Conservation (phyloP, 345 rosid species). For the Corchorus olitorius region DNA sequence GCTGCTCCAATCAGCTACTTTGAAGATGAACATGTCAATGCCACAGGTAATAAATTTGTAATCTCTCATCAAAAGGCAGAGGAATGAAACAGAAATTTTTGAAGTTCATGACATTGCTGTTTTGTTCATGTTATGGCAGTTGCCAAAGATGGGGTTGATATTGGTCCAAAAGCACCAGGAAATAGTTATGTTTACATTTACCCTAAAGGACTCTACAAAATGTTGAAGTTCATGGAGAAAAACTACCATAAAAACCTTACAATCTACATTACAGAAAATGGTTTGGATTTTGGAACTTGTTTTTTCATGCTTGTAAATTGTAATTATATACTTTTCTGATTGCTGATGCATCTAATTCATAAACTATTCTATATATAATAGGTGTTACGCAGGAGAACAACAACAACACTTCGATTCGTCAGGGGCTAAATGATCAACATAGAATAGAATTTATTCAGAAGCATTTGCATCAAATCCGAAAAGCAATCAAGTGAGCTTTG, state of each 20-base stretch:
- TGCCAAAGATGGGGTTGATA: constrained; percentile 28
- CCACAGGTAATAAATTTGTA: constrained; percentile 19
- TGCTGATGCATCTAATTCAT: background rate
- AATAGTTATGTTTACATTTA: constrained; percentile 22
- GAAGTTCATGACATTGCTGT: background rate
- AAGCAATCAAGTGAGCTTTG: constrained; percentile 31
- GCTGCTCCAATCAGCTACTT: constrained; percentile 21
- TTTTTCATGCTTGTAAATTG: no score
- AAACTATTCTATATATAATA: constrained; percentile 7
- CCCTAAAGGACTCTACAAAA: constrained; percentile 39
- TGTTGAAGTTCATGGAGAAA: constrained; percentile 29
- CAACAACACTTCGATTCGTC: background rate
- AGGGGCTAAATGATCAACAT: constrained; percentile 27
- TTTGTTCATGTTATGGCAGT: constrained; percentile 22
- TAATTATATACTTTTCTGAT: background rate
- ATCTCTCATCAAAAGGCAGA: background rate
- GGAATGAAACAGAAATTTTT: background rate
- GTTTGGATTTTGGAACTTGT: constrained; percentile 24
- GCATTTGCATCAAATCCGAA: constrained; percentile 27
- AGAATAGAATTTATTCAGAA: constrained; percentile 33
- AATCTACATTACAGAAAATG: constrained; percentile 47
- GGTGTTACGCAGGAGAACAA: constrained; percentile 27
- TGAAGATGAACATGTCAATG: constrained; percentile 7
- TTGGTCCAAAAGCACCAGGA: constrained; percentile 45
- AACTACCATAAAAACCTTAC: constrained; percentile 31